Evolutionary conservation across 768 basidiomycete genomes (phyloP).

Genomic region (Trametes cingulata): DNA sequence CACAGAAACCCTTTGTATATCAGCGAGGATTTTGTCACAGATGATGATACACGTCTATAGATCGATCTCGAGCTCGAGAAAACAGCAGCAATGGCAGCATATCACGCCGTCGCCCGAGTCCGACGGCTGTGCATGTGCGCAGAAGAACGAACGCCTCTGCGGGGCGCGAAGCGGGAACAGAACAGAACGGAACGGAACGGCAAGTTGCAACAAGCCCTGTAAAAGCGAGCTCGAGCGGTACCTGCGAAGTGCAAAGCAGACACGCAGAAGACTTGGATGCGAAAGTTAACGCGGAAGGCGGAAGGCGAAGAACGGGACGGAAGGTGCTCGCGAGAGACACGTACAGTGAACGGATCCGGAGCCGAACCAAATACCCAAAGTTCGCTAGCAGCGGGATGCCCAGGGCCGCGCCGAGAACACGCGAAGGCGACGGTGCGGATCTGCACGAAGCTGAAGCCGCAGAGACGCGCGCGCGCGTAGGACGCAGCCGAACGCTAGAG

Average conservation of each 20-base stretch:
- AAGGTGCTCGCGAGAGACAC: neutral
- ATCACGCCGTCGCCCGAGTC: neutral
- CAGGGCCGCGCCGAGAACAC: neutral
- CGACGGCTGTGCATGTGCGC: neutral
- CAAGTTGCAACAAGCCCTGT: too few species aligned
- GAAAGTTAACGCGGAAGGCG: neutral
- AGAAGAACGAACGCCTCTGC: too few species aligned
- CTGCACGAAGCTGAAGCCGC: neutral
- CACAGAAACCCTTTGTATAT: neutral
- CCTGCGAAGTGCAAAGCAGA: neutral
- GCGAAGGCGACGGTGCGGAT: neutral
- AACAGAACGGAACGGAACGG: too few species aligned
- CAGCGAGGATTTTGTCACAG: constrained; percentile 5
- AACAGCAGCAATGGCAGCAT: neutral
- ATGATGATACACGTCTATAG: constrained; percentile 23
- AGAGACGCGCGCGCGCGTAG: neutral
- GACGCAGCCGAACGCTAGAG: too few species aligned
- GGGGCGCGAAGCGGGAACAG: neutral
- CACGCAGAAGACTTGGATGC: too few species aligned
- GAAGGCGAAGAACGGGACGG: neutral
- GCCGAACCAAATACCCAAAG: constrained; percentile 7
- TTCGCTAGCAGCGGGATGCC: neutral
- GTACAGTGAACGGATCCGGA: neutral
- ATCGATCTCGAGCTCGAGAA: neutral
- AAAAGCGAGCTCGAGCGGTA: neutral